Evolutionary conservation across 1,284 basidiomycete genomes (phyloP).

Genomic region (Pholiota adiposa): DNA sequence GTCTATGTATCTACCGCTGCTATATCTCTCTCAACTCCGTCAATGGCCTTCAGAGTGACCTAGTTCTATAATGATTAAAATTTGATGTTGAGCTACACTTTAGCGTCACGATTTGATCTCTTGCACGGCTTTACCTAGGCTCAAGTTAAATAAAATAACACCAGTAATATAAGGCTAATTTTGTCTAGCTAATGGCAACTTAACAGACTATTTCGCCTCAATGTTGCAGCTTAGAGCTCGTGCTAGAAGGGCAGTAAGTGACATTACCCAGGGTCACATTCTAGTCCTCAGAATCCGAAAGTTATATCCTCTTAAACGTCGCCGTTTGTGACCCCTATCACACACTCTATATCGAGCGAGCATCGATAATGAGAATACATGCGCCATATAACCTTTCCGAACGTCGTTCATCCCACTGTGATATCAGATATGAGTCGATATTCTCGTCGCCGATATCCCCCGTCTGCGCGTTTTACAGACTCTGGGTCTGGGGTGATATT

Average conservation of each 20-base stretch:
- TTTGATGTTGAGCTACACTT: neutral
- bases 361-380: neutral
- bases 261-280: constrained; percentile 6
- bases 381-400: constrained; percentile 12
- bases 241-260: neutral
- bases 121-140: neutral
- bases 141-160: neutral
- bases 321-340: constrained; percentile 1
- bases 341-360: constrained; percentile 1
- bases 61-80: neutral
- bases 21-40: neutral
- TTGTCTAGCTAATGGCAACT: neutral
- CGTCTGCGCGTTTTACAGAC: neutral
- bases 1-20: neutral
- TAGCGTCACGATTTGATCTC: neutral
- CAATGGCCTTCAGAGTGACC: neutral
- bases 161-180: neutral
- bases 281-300: neutral
- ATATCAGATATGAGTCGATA: constrained; percentile 2
- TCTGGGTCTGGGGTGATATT: neutral
- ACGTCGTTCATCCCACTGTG: neutral
- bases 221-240: neutral
- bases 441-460: neutral
- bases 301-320: constrained; percentile 1
- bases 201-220: neutral